Evolutionary conservation across 345 rosid species (phyloP).

Genomic region (Rhodamnia argentea): DNA sequence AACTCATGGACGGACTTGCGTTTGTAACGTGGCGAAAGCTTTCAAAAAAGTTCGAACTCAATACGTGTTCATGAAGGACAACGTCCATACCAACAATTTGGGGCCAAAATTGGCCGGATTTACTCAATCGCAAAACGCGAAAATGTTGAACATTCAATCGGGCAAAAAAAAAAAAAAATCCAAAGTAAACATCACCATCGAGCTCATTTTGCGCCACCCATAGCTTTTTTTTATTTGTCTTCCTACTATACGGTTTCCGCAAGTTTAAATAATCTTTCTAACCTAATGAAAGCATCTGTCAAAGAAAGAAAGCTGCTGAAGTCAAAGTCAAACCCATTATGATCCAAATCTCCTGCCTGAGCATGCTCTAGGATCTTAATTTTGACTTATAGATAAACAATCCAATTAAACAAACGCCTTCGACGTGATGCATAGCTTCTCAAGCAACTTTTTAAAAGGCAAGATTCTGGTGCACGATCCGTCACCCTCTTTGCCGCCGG

Average conservation of each 20-base stretch:
- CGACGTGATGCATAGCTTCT: not conserved
- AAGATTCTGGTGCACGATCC: not conserved
- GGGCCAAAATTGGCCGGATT: too few species aligned
- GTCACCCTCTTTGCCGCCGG: not conserved
- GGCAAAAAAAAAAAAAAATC: too few species aligned
- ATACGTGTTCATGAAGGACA: not conserved
- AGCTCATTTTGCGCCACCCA: too few species aligned
- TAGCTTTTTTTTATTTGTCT: too few species aligned
- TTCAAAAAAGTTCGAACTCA: not conserved
- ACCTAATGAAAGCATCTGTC: not conserved
- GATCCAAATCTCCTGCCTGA: not conserved
- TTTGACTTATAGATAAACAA: not conserved
- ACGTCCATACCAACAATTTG: too few species aligned
- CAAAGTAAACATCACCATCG: too few species aligned
- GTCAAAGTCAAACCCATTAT: not conserved
- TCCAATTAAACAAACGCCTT: not conserved
- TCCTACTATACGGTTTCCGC: too few species aligned
- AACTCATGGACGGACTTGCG: fast-evolving
- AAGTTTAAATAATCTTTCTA: not conserved
- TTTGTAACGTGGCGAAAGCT: fast-evolving
- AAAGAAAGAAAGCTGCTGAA: not conserved
- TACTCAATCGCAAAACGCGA: too few species aligned
- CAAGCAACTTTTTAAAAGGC: not conserved
- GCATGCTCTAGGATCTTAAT: not conserved
- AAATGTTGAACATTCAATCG: too few species aligned